Evolutionary conservation across 352 stramenopile genomes (phyloP).

Genomic region (Globisporangium cederbergense): DNA sequence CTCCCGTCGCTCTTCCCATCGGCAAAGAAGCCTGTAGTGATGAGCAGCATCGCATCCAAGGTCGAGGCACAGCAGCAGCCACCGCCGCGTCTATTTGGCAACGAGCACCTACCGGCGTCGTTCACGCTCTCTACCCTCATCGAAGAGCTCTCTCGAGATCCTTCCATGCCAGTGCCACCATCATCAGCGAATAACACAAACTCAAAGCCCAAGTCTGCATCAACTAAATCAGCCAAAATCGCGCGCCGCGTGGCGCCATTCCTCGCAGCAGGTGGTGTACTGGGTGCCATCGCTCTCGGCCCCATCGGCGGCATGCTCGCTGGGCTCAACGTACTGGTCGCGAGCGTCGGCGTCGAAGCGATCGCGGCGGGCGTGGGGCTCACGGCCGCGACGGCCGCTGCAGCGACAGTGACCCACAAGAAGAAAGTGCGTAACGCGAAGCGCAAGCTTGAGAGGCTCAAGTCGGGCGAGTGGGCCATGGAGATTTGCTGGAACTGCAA

Average conservation of each 20-base stretch:
- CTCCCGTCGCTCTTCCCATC: constrained; percentile 35
- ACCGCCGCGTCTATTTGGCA: constrained; percentile 14
- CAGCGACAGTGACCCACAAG: constrained; percentile 49
- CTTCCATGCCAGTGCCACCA: not conserved
- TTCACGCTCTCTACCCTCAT: constrained; percentile 31
- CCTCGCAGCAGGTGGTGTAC: constrained; percentile 52
- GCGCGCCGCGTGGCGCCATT: constrained; percentile 37
- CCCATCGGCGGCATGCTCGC: constrained; percentile 47
- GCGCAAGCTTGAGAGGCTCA: constrained; percentile 33
- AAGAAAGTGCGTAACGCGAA: constrained; percentile 41
- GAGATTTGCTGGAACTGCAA: constrained; percentile 71
- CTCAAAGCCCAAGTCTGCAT: not conserved
- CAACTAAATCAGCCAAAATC: constrained; percentile 10
- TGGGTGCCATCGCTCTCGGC: constrained; percentile 49
- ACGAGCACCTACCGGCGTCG: constrained; percentile 16
- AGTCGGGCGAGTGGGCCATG: constrained; percentile 61
- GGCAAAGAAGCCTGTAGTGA: not conserved
- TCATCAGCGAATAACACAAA: not conserved
- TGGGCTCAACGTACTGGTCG: constrained; percentile 55
- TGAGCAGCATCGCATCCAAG: constrained; percentile 14
- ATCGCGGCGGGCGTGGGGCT: constrained; percentile 57
- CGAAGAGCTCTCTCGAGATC: constrained; percentile 20
- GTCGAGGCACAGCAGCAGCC: constrained; percentile 2
- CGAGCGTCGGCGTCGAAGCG: constrained; percentile 48
- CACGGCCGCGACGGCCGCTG: constrained; percentile 49